phyloP scores from a whole-genome alignment of 148 eudicot species.

The Hydrangea macrophylla region DNA sequence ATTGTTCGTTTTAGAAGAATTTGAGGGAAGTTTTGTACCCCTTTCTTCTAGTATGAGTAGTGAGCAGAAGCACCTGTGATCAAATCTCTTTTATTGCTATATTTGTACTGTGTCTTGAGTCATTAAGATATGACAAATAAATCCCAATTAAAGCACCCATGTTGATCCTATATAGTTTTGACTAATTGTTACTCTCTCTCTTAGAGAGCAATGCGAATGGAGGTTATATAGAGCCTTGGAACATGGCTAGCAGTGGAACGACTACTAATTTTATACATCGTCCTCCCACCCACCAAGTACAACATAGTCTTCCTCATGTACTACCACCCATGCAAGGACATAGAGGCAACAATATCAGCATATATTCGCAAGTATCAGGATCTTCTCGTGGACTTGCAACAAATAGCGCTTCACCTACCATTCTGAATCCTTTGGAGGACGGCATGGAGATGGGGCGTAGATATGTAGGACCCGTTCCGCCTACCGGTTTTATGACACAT shows the following conservation, averaged over 20 bases:
- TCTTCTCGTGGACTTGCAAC: conserved; percentile 52
- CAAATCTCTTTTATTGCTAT: no score
- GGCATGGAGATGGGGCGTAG: conserved; percentile 38
- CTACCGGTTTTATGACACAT: conserved; percentile 62
- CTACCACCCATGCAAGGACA: conserved; percentile 50
- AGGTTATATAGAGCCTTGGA: no score
- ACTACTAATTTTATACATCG: conserved; percentile 49
- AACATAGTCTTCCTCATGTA: conserved; percentile 46
- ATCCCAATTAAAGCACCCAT: no score
- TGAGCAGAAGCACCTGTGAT: no score
- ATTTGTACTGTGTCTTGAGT: no score
- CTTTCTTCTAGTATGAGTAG: no score
- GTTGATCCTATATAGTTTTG: no score
- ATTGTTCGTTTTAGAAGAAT: no score
- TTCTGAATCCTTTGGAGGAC: conserved; percentile 46
- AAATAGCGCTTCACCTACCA: no score
- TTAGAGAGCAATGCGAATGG: conserved; percentile 49
- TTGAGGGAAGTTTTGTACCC: no score
- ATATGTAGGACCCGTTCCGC: conserved; percentile 35
- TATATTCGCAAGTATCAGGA: conserved; percentile 52
- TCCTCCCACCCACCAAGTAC: conserved; percentile 57
- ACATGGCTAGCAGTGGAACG: conserved; percentile 42
- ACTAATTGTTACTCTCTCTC: conserved; percentile 4
- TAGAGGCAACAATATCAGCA: conserved; percentile 48
- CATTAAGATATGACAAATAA: no score